Conservation (phyloP, 345 rosid species). For the Citropsis articulata region DNA sequence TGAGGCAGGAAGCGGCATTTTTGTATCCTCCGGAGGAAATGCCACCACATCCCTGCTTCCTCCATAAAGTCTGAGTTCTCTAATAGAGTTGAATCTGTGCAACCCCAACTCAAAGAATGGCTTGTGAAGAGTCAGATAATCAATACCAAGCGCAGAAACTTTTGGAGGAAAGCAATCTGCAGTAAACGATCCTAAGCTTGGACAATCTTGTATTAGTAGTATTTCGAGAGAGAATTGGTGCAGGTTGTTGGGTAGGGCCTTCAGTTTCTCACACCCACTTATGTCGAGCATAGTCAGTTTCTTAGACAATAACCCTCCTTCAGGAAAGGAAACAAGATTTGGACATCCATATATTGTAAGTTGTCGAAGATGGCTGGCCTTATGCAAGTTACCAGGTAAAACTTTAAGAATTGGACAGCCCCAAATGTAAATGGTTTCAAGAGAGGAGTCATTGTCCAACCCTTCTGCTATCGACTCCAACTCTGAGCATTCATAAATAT, state of each 20-base stretch:
- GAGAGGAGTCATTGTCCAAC: neutral
- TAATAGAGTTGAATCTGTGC: neutral
- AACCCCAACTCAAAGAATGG: neutral
- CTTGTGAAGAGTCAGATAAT: neutral
- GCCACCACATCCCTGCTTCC: neutral
- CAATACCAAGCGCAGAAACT: constrained; percentile 8
- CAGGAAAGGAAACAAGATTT: neutral
- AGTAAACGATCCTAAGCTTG: constrained; percentile 14
- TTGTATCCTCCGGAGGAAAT: neutral
- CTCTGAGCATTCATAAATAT: constrained; percentile 9
- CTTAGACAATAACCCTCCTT: neutral
- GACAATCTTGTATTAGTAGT: constrained; percentile 15
- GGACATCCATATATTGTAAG: neutral
- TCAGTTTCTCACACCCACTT: constrained; percentile 2
- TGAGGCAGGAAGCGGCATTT: neutral
- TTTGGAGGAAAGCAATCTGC: constrained; percentile 18
- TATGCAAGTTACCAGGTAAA: constrained; percentile 10
- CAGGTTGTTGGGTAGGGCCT: constrained; percentile 7
- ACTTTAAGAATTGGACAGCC: constrained; percentile 8
- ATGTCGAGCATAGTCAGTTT: neutral
- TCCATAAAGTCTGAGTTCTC: neutral
- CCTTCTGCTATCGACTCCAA: constrained; percentile 5
- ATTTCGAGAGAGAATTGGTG: constrained; percentile 13
- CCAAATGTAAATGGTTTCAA: neutral
- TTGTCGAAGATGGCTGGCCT: constrained; percentile 7